Evolutionary conservation across 2,329 filamentous ascomycete genomes (phyloP).

Genomic region (Xylariaceae sp.): DNA sequence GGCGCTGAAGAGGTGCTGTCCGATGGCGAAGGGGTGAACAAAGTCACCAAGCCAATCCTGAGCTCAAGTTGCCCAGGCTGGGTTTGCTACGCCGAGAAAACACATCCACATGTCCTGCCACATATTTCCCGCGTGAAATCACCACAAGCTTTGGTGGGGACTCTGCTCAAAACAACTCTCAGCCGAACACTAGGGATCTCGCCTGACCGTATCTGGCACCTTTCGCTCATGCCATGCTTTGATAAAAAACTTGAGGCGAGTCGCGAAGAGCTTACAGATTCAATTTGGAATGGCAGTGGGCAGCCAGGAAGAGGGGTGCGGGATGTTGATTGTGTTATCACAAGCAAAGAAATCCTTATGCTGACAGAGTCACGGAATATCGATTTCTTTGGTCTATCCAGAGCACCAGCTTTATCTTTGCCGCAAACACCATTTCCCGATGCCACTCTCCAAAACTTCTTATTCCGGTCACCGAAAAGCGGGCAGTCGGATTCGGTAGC

Average conservation of each 20-base stretch:
- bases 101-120: constrained; percentile 86
- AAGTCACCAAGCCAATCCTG: constrained; percentile 57
- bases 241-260: constrained; percentile 98
- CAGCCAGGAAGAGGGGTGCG: constrained; percentile 56
- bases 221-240: constrained; percentile 97
- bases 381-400: constrained; percentile 69
- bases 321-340: constrained; percentile 97
- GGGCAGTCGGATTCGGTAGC: constrained; percentile 48
- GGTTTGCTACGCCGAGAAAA: constrained; percentile 99
- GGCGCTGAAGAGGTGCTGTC: constrained; percentile 67
- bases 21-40: constrained; percentile 20
- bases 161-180: constrained; percentile 80
- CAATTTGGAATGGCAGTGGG: constrained; percentile 59
- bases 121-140: constrained; percentile 91
- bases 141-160: constrained; percentile 87
- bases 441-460: constrained; percentile 61
- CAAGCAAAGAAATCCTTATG: constrained; percentile 88
- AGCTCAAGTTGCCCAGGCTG: constrained; percentile 93
- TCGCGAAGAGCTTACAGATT: constrained; percentile 82
- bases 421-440: constrained; percentile 66
- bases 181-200: constrained; percentile 67
- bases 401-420: constrained; percentile 36
- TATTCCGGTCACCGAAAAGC: constrained; percentile 57
- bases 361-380: constrained; percentile 77
- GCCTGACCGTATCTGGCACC: constrained; percentile 83